Percentiles rank a stretch among this genome's conserved stretches.
These are phyloP conservation scores for Pythium brassicae DNA, from an alignment of 352 stramenopile species.

Conservation along the genomic window DNA sequence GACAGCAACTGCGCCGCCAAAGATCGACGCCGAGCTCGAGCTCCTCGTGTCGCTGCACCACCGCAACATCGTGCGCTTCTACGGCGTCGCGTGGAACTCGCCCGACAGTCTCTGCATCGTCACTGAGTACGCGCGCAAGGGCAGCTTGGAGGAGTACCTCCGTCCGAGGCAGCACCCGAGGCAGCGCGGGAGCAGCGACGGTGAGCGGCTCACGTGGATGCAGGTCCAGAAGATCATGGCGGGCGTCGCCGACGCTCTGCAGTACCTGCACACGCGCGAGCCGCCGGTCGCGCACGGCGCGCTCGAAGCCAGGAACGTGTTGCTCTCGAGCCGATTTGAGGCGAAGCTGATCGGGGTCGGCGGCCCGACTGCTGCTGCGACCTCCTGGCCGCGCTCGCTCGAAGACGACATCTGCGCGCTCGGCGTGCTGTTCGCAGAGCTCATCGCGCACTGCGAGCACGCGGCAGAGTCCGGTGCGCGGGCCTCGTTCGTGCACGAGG, in stretches of 20 bases:
- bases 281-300: slow-evolving; percentile 33
- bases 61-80: slow-evolving; percentile 29
- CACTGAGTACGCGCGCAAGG: slow-evolving; percentile 33
- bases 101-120: slow-evolving; percentile 25
- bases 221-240: slow-evolving; percentile 25
- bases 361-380: neutral
- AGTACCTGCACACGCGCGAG: slow-evolving; percentile 51
- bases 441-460: slow-evolving; percentile 1
- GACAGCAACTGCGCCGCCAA: slow-evolving; percentile 17
- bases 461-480: neutral
- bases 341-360: slow-evolving; percentile 9
- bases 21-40: slow-evolving; percentile 44
- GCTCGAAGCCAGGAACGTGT: slow-evolving; percentile 45
- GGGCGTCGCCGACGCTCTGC: slow-evolving; percentile 47
- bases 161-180: no score
- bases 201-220: slow-evolving; percentile 19
- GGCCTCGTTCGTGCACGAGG: neutral
- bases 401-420: slow-evolving; percentile 9
- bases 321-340: slow-evolving; percentile 18
- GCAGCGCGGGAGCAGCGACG: slow-evolving; percentile 1
- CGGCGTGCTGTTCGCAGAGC: slow-evolving; percentile 5
- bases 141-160: slow-evolving; percentile 22
- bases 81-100: slow-evolving; percentile 36
- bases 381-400: neutral
- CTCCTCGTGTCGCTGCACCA: slow-evolving; percentile 39